Base-by-base conservation (phyloP, 257 asterid genomes). In the Ballota nigra region DNA sequence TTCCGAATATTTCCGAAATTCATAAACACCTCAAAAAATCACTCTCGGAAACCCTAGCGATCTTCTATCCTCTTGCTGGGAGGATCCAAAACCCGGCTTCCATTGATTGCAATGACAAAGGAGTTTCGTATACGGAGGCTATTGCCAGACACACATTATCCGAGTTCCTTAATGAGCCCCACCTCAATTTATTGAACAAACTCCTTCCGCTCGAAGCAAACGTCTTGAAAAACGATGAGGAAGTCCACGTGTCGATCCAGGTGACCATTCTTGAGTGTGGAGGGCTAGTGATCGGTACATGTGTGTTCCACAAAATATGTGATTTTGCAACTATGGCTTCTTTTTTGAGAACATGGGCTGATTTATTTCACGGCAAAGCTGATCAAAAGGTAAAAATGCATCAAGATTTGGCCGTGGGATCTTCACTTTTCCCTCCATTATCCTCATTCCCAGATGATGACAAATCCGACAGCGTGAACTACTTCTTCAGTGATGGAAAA, bases 61-160 rank as follows among this genome's bases (percentile, higher is more conserved):
- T 38, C 33, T 58, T 22, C 67, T 70, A 70, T 28, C 75, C 75
- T 40, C 59, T 70, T 6, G 75, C 75, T 1, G 75, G 75, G 18
- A 38, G 68, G 16, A 1, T 58, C 13, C 40, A 38, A 3, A 24
- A 58, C 68, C 51, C 12, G 19, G 29, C 34, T 4, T 3, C 28
- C 31, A 3, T 70, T 66, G 31, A 15, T 0, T 70, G 75, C 31
- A 26, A 57, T 6, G 75, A 70, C 68, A 5, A 57, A 9, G 75
- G 75, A 8, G 67, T 20, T 26, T 24, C 4, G 0, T 58, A 56
- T 19, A 24, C 59, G 0, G 75, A 56, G 29, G 68, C 75, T 18
- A 15, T 2, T 0, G 57, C 57, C 2, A 43, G 5, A 23, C 6
- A 5, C 8, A 41, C 58, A 0, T 51, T 70, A 15, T 57, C 75